These are phyloP conservation scores for Spathaspora sp. DNA, from an alignment of 1,139 yeast genomes.

Conservation along the genomic window DNA sequence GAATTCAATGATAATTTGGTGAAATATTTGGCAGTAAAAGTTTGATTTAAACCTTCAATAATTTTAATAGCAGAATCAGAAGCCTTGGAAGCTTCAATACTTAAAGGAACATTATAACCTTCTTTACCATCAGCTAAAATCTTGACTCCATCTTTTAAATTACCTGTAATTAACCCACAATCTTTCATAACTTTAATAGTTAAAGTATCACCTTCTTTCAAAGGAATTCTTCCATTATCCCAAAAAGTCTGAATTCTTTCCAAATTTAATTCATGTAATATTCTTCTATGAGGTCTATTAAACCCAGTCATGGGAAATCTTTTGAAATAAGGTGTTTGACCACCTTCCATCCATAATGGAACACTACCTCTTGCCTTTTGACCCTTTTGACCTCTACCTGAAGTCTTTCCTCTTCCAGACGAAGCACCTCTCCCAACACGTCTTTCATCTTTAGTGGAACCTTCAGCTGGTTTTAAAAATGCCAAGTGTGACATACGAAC, in stretches of 20 bases:
- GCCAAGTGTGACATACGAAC: constrained; percentile 33
- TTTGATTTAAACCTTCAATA: constrained; percentile 72
- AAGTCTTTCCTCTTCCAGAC: constrained; percentile 87
- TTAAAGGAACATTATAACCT: constrained; percentile 56
- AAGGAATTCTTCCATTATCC: constrained; percentile 65
- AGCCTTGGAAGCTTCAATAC: constrained; percentile 81
- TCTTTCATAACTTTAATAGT: constrained; percentile 65
- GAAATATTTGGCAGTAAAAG: constrained; percentile 71
- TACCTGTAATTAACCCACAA: constrained; percentile 70
- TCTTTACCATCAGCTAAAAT: constrained; percentile 69
- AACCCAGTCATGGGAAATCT: constrained; percentile 91
- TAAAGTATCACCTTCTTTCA: constrained; percentile 63
- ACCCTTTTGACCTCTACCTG: constrained; percentile 97
- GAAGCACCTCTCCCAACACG: constrained; percentile 98
- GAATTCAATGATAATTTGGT: constrained; percentile 67
- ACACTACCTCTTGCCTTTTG: constrained; percentile 94
- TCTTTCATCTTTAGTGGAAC: constrained; percentile 48
- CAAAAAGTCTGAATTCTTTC: constrained; percentile 61
- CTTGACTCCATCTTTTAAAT: constrained; percentile 78
- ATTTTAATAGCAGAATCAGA: constrained; percentile 69
- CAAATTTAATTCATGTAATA: constrained; percentile 55
- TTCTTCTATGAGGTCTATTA: constrained; percentile 54
- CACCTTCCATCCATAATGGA: constrained; percentile 97
- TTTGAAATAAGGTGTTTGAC: constrained; percentile 92
- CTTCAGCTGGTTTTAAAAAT: constrained; percentile 39